A percentile compares a stretch with the other conserved stretches of the same genome.
phyloP scores from a whole-genome alignment of 495 filamentous ascomycete species.

The Neurospora sp. region DNA sequence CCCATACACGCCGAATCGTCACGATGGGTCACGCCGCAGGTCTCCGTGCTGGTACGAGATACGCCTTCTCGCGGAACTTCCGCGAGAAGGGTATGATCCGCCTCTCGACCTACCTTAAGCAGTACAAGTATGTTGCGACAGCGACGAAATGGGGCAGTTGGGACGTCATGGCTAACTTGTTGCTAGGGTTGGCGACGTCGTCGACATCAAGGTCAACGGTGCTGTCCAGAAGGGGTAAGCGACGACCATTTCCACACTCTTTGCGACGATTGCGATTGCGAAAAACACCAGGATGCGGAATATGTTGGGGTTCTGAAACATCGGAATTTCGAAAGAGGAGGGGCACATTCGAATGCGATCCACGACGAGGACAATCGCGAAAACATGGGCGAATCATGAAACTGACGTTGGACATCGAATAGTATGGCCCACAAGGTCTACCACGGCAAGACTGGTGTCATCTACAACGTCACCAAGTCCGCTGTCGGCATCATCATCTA shows the following conservation, averaged over 20 bases:
- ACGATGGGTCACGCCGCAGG: slow-evolving; percentile 93
- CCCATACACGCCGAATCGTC: slow-evolving; percentile 29
- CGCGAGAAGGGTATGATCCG: slow-evolving; percentile 86
- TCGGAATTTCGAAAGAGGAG: background rate
- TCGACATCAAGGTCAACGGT: slow-evolving; percentile 94
- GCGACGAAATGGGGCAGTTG: background rate
- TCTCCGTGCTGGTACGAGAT: slow-evolving; percentile 90
- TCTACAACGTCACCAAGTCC: slow-evolving; percentile 97
- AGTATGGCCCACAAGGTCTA: slow-evolving; percentile 99
- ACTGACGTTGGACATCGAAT: slow-evolving; percentile 23
- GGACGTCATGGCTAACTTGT: slow-evolving; percentile 21
- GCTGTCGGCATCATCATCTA: slow-evolving; percentile 96
- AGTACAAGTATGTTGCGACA: slow-evolving; percentile 60
- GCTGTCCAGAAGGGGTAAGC: slow-evolving; percentile 84
- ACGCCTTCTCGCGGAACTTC: slow-evolving; percentile 90
- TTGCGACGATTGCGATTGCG: background rate
- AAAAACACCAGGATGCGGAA: background rate
- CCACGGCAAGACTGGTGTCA: slow-evolving; percentile 95
- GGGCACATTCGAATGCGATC: background rate
- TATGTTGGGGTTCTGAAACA: background rate
- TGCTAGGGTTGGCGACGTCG: slow-evolving; percentile 85
- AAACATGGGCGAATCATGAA: background rate
- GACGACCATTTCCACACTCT: background rate
- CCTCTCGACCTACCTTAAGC: slow-evolving; percentile 81
- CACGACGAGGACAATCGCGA: background rate